phyloP scores from a whole-genome alignment of 345 rosid genomes.

The Ailanthus altissimus region DNA sequence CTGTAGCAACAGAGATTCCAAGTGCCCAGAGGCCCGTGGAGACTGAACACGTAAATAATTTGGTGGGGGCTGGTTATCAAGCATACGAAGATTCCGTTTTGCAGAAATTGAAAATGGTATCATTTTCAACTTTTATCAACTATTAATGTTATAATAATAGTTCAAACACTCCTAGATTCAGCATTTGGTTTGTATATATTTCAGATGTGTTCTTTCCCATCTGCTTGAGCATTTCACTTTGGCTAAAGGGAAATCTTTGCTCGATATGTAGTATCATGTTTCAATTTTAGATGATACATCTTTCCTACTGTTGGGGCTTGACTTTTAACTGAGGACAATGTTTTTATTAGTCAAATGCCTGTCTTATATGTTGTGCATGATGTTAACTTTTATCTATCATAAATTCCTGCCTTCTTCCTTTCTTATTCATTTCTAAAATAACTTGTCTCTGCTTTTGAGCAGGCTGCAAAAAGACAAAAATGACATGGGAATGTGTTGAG shows the following conservation, averaged over 20 bases:
- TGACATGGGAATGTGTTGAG: background rate
- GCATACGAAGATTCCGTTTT: conserved; percentile 71
- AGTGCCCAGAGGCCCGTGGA: conserved; percentile 42
- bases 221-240: background rate
- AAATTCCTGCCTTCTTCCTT: background rate
- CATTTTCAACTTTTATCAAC: background rate
- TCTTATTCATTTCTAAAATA: background rate
- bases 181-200: background rate
- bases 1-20: conserved; percentile 38
- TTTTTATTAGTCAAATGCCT: background rate
- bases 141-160: background rate
- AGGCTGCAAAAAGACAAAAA: conserved; percentile 24
- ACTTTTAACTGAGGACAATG: background rate
- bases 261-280: background rate
- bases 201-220: background rate
- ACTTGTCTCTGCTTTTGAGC: background rate
- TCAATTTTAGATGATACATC: background rate
- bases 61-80: conserved; percentile 77
- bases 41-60: conserved; percentile 44
- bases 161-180: background rate
- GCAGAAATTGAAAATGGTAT: conserved; percentile 64
- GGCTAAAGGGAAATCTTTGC: background rate
- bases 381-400: no score
- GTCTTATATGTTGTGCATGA: background rate
- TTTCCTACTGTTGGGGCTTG: background rate